phyloP scores from a whole-genome alignment of 129 eudicot species.

The Tagetes erecta region DNA sequence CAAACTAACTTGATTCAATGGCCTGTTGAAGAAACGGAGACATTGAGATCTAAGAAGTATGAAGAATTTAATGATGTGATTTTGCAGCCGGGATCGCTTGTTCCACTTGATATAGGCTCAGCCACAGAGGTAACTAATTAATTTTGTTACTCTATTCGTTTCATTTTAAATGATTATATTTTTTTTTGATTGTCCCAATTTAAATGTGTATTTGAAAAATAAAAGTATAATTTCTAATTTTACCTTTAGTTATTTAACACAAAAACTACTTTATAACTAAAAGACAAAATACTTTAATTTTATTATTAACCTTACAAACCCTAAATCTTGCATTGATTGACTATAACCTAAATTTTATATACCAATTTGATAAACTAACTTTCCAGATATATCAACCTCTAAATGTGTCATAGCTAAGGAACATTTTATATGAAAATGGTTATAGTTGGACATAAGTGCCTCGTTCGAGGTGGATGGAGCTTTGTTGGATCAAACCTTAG shows the following conservation, averaged over 20 bases:
- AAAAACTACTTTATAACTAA: too few species aligned
- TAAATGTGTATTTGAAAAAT: too few species aligned
- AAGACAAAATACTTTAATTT: too few species aligned
- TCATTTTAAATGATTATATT: too few species aligned
- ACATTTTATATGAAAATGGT: neutral
- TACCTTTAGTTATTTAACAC: too few species aligned
- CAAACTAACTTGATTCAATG: constrained; percentile 51
- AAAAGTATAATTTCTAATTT: too few species aligned
- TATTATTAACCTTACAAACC: too few species aligned
- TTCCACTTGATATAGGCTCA: constrained; percentile 36
- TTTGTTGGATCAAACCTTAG: constrained; percentile 32
- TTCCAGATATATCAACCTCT: neutral
- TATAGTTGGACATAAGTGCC: constrained; percentile 72
- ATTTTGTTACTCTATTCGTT: neutral
- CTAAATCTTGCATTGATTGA: too few species aligned
- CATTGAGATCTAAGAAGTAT: constrained; percentile 26
- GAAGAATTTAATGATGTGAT: constrained; percentile 19
- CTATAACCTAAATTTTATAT: too few species aligned
- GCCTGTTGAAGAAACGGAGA: constrained; percentile 53
- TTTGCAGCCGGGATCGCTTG: constrained; percentile 43
- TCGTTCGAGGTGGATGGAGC: constrained; percentile 51
- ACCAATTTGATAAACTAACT: too few species aligned
- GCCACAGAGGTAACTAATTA: constrained; percentile 43
- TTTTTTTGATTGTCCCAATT: too few species aligned
- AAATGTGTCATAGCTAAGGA: neutral